Evolutionary conservation across 108 stramenopile species (phyloP).

Genomic region (Schizochytrium sp.): DNA sequence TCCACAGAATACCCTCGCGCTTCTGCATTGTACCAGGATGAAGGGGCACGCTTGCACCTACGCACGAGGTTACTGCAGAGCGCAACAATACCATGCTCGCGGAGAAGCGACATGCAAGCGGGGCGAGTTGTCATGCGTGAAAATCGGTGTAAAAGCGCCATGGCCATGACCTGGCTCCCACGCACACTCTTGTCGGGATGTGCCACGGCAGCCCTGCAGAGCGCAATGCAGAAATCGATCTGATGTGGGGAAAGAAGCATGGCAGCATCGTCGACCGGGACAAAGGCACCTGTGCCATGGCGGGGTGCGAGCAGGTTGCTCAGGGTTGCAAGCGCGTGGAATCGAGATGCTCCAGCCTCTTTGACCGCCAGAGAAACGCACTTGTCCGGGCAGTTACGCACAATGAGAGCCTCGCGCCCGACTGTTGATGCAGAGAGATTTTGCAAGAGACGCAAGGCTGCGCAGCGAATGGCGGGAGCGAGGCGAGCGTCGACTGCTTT

Average conservation of each 20-base stretch:
- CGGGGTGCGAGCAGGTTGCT: neutral
- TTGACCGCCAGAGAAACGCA: neutral
- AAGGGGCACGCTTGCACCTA: neutral
- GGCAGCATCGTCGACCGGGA: neutral
- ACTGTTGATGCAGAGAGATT: neutral
- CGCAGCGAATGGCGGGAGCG: neutral
- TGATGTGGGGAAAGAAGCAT: neutral
- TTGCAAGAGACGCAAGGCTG: neutral
- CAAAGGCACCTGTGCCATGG: neutral
- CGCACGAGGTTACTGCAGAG: neutral
- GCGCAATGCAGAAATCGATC: neutral
- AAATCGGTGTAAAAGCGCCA: neutral
- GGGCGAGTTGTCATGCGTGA: neutral
- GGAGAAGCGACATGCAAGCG: neutral
- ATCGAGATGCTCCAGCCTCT: neutral
- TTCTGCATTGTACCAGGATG: neutral
- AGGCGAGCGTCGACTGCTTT: neutral
- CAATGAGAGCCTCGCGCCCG: neutral
- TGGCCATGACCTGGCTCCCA: neutral
- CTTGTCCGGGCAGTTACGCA: neutral
- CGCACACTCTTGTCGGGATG: neutral
- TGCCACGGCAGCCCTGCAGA: neutral
- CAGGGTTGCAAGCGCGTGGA: neutral
- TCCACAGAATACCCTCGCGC: neutral
- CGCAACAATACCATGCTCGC: neutral